Evolutionary conservation across 768 basidiomycete genomes (phyloP).

Genomic region (Lepiota brunneoincarnata): DNA sequence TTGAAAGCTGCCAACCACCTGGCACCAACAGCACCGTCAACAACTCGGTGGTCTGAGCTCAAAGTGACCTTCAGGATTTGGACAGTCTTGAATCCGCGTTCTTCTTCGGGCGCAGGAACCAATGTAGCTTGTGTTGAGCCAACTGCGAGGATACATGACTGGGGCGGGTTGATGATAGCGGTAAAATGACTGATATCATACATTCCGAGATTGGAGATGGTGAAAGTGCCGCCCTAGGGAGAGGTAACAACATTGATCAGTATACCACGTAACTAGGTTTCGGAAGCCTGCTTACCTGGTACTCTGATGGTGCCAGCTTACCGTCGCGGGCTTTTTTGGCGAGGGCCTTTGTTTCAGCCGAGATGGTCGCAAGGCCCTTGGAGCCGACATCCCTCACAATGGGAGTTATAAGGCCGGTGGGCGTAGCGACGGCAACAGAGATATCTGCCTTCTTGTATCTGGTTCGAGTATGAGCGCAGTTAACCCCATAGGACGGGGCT

Average conservation of each 20-base stretch:
- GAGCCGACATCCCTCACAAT: slow-evolving; percentile 92
- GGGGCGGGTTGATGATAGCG: slow-evolving; percentile 98
- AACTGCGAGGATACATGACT: slow-evolving; percentile 96
- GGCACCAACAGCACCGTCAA: slow-evolving; percentile 95
- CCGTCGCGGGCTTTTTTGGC: slow-evolving; percentile 97
- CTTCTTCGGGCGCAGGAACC: slow-evolving; percentile 83
- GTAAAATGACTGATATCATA: slow-evolving; percentile 94
- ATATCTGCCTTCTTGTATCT: slow-evolving; percentile 98
- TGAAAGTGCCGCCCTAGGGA: slow-evolving; percentile 90
- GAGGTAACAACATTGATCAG: background rate
- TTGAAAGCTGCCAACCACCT: slow-evolving; percentile 93
- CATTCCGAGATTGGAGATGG: slow-evolving; percentile 99
- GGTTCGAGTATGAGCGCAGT: slow-evolving; percentile 6
- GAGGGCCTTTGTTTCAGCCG: slow-evolving; percentile 86
- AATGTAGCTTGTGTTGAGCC: slow-evolving; percentile 85
- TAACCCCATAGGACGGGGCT: slow-evolving; percentile 8
- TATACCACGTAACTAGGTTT: background rate
- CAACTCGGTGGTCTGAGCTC: slow-evolving; percentile 92
- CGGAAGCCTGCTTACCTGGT: slow-evolving; percentile 61
- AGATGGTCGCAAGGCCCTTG: slow-evolving; percentile 92
- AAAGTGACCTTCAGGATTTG: slow-evolving; percentile 96
- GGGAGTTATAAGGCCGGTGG: slow-evolving; percentile 94
- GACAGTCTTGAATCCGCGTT: slow-evolving; percentile 91
- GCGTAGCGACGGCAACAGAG: slow-evolving; percentile 94
- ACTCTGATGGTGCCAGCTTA: slow-evolving; percentile 92